Evolutionary conservation across 164 flowering plant genomes (phyloP), one percentile per base, ranked within the genome.

Genomic region (Dillenia suffruticosa): DNA sequence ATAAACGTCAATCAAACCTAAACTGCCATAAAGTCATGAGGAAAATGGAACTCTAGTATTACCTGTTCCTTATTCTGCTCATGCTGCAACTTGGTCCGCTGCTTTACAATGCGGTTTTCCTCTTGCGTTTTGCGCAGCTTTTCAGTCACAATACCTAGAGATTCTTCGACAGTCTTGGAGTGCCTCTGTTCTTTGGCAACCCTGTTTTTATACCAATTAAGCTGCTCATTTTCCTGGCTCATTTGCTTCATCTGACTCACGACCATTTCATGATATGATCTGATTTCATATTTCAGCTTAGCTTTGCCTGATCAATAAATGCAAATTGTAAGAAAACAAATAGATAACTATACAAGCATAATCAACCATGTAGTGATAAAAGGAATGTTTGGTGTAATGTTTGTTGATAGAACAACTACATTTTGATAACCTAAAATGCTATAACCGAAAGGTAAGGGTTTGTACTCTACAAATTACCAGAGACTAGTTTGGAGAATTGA

Each of bases 51-150:
- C 44, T 51, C 51, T 8, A 24, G 17, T 43, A 44, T 54, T 80
- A 91, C 98, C 96, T 86, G 93, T 74, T 89, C 93, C 63, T 76
- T 81, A 71, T 77, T 84, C 65, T 91, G 81, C 32, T 88, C 86
- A 60, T 88, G 83, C 17, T 87, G 88, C 62, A 63, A 56, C 63
- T 81, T 84, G 9, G 88, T 81, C 63, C 84, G 84, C 69, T 77
- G 78, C 58, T 79, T 72, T 26, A 91, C 88, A 48, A 84, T 82
- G 2, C 79, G 70, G 46, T 73, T 84, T 51, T 86, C 92, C 62
- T 80, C 84, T 67, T 57, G 58, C 0, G 84, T 81, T 59, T 75
- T 71, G 2, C 92, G 72, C 57, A 85, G 85, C 72, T 81, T 90
- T 67, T 77, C 81, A 69, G 67, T 60, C 57, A 93, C 66, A 2